Percentiles rank a stretch among this genome's conserved stretches.
Evolutionary conservation across 768 basidiomycete species (phyloP).

Genomic region (Suillus sp.): DNA sequence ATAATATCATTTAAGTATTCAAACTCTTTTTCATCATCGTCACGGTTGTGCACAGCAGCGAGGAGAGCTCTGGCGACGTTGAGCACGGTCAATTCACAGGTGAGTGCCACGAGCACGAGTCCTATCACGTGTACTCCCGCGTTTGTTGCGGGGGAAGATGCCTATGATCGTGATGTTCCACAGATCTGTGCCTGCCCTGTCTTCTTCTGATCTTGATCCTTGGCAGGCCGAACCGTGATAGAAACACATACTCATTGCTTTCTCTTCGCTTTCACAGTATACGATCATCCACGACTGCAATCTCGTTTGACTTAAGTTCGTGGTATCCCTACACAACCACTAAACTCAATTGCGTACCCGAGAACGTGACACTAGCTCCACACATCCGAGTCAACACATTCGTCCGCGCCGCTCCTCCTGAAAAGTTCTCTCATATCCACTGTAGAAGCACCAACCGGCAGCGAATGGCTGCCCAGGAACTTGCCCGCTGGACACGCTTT

Average conservation of each 20-base stretch:
- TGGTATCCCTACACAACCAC: not conserved
- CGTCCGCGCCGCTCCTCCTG: too few species aligned
- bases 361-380: conserved; percentile 4
- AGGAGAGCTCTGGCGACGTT: conserved; percentile 4
- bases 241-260: not conserved
- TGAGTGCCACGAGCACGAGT: not conserved
- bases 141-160: not conserved
- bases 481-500: conserved; percentile 82
- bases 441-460: not conserved
- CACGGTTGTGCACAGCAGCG: not conserved
- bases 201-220: conserved; percentile 1
- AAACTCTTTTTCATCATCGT: not conserved
- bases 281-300: not conserved
- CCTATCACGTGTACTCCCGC: not conserved
- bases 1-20: conserved; percentile 1
- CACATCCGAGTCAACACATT: not conserved
- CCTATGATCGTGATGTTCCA: conserved; percentile 4
- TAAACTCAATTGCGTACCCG: not conserved
- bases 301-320: not conserved
- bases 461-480: conserved; percentile 67
- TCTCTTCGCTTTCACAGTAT: not conserved
- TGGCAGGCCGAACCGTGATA: not conserved
- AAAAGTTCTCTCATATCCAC: not conserved
- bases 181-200: conserved; percentile 2
- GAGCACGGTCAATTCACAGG: not conserved